Percentiles rank a stretch among this genome's conserved stretches.
Evolutionary conservation across 345 rosid genomes (phyloP).

Genomic region (Eucalyptus cloeziana): DNA sequence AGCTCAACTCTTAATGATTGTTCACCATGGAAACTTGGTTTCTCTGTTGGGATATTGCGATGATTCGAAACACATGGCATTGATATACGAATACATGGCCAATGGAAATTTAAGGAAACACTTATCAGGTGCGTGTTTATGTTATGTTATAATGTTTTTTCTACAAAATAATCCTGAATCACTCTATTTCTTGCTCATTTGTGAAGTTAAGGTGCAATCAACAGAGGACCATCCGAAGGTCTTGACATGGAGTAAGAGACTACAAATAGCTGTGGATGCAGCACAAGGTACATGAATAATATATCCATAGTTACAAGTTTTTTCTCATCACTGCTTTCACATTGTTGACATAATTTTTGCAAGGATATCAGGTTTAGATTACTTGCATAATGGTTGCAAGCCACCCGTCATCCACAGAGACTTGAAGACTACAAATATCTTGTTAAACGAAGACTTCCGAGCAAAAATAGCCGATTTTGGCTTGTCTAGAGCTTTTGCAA

Average conservation of each 20-base stretch:
- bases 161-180: too few species aligned
- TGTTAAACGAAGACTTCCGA: slow-evolving; percentile 4
- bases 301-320: neutral
- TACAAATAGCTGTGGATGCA: neutral
- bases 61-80: neutral
- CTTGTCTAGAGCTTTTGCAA: neutral
- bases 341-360: neutral
- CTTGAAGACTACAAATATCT: slow-evolving; percentile 13
- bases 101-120: neutral
- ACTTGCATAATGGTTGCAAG: slow-evolving; percentile 15
- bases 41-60: neutral
- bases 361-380: slow-evolving; percentile 9
- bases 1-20: too few species aligned
- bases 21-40: neutral
- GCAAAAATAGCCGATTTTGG: slow-evolving; percentile 26
- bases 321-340: neutral
- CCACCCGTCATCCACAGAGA: slow-evolving; percentile 27
- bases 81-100: neutral
- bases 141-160: too few species aligned
- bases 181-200: neutral
- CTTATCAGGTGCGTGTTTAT: neutral
- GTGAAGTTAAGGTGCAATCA: neutral
- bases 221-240: neutral
- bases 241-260: neutral
- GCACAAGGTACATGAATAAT: neutral